Evolutionary conservation across 1,139 yeast species (phyloP).

Genomic region (Saccharomyces pastorianus): DNA sequence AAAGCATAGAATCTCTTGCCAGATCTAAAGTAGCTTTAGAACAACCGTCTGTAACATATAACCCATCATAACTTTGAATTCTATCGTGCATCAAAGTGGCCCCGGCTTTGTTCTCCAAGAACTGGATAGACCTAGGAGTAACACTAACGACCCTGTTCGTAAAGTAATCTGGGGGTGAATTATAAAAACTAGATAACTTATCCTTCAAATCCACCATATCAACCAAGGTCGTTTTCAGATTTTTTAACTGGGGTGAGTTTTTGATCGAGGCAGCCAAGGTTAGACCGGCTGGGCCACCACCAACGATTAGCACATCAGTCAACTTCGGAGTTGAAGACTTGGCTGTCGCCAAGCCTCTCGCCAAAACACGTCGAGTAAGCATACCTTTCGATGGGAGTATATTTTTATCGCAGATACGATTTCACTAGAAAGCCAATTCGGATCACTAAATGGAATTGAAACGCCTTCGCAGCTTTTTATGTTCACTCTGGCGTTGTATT

Average conservation of each 20-base stretch:
- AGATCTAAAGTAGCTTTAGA: slow-evolving; percentile 63
- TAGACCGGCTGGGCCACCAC: slow-evolving; percentile 97
- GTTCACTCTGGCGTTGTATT: background rate
- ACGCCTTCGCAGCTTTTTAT: background rate
- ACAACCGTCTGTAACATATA: slow-evolving; percentile 82
- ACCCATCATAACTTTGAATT: slow-evolving; percentile 69
- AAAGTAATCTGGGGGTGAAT: slow-evolving; percentile 48
- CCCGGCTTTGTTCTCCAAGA: slow-evolving; percentile 60
- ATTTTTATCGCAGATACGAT: background rate
- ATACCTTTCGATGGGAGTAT: background rate
- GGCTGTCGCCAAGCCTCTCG: slow-evolving; percentile 7
- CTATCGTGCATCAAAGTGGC: slow-evolving; percentile 70
- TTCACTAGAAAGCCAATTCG: background rate
- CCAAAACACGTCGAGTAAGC: background rate
- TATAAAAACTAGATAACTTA: slow-evolving; percentile 43
- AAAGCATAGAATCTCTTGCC: slow-evolving; percentile 37
- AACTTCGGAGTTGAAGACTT: slow-evolving; percentile 11
- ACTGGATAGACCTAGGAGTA: slow-evolving; percentile 71
- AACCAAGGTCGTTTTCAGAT: slow-evolving; percentile 57
- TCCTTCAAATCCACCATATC: slow-evolving; percentile 58
- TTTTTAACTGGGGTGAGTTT: slow-evolving; percentile 52
- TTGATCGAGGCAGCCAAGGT: slow-evolving; percentile 74
- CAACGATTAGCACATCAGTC: slow-evolving; percentile 75
- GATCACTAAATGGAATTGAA: background rate
- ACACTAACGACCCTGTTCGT: slow-evolving; percentile 81